Conservation (phyloP, 2,329 filamentous ascomycete genomes). For the Colletotrichum salicis region DNA sequence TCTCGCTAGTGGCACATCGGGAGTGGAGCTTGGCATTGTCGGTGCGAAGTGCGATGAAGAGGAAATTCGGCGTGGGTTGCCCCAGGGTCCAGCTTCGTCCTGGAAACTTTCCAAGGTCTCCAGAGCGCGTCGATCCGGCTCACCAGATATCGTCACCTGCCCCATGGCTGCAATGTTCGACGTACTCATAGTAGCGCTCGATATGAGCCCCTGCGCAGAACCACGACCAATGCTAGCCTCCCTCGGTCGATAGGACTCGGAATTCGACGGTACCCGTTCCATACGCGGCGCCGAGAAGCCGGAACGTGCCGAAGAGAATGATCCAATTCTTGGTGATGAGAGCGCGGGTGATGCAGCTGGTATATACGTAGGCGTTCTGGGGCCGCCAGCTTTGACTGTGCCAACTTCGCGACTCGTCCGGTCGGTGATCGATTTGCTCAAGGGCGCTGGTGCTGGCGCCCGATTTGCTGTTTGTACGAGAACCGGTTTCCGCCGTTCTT, state of each 20-base stretch:
- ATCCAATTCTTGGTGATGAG: conserved; percentile 20
- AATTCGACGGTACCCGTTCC: conserved; percentile 25
- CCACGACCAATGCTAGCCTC: conserved; percentile 41
- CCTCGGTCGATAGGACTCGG: conserved; percentile 29
- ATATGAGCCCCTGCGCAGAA: conserved; percentile 43
- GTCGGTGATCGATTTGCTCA: conserved; percentile 21
- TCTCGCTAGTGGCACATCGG: conserved; percentile 62
- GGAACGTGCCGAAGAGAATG: conserved; percentile 32
- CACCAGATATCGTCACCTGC: conserved; percentile 29
- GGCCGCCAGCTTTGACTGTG: background rate
- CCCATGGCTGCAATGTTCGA: conserved; percentile 34
- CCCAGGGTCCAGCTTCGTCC: conserved; percentile 7
- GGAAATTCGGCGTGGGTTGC: conserved; percentile 36
- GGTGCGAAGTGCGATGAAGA: conserved; percentile 56
- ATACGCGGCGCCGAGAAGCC: conserved; percentile 26
- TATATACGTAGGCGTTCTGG: conserved; percentile 21
- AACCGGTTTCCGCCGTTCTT: conserved; percentile 19
- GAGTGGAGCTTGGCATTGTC: conserved; percentile 58
- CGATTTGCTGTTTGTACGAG: conserved; percentile 13
- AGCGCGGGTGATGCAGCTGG: conserved; percentile 15
- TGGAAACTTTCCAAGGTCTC: conserved; percentile 36
- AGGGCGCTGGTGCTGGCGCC: conserved; percentile 17
- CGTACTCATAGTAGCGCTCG: conserved; percentile 37
- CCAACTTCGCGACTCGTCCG: conserved; percentile 8
- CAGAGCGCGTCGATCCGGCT: conserved; percentile 37